Conservation (phyloP, 805 yeast genomes). For the Suhomyces kilbournensis region DNA sequence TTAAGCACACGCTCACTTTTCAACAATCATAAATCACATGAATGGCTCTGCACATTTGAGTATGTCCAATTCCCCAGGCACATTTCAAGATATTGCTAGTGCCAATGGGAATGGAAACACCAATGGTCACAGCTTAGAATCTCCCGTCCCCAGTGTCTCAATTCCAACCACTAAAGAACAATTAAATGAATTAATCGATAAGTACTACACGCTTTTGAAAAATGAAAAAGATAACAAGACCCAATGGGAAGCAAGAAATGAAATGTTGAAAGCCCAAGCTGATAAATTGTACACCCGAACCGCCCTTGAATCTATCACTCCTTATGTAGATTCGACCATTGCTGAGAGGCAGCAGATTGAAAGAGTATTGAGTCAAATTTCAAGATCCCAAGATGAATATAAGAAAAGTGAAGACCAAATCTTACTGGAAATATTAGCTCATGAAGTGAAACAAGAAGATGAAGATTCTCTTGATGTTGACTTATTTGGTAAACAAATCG, state of each 20-base stretch:
- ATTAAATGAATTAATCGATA: slow-evolving; percentile 23
- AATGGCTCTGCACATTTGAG: not conserved
- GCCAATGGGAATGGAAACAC: not conserved
- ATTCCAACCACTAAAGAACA: slow-evolving; percentile 25
- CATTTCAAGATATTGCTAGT: not conserved
- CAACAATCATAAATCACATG: not conserved
- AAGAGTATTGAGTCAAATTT: slow-evolving; percentile 24
- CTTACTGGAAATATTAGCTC: slow-evolving; percentile 14
- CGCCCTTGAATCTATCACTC: slow-evolving; percentile 3
- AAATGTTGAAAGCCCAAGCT: not conserved
- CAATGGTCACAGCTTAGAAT: not conserved
- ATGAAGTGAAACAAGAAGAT: slow-evolving; percentile 4
- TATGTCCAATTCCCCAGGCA: not conserved
- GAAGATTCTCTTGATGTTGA: slow-evolving; percentile 37
- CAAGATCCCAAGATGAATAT: slow-evolving; percentile 24
- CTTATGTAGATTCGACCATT: slow-evolving; percentile 21
- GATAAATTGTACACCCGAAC: not conserved
- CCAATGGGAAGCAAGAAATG: slow-evolving; percentile 12
- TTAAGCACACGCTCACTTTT: not conserved
- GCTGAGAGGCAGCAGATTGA: slow-evolving; percentile 28
- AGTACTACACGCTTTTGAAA: slow-evolving; percentile 21
- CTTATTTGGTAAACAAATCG: slow-evolving; percentile 54
- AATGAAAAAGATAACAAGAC: slow-evolving; percentile 17
- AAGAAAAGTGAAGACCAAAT: slow-evolving; percentile 20
- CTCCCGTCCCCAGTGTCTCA: not conserved